A percentile compares a stretch with the other conserved stretches of the same genome.
Conservation (phyloP, 2,329 filamentous ascomycete species). For the Talaromyces piceae region DNA sequence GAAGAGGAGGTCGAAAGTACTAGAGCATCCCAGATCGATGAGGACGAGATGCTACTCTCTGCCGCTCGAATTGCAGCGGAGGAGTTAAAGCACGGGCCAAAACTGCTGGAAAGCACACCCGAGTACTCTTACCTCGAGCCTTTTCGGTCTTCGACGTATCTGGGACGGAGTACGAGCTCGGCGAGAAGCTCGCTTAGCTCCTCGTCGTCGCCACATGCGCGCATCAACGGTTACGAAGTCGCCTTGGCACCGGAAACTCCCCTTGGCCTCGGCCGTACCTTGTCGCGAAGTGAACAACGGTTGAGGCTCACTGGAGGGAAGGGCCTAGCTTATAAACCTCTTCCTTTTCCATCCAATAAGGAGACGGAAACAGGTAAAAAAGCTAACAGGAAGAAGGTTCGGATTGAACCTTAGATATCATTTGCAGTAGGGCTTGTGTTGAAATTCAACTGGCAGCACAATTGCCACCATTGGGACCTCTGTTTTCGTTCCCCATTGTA, state of each 20-base stretch:
- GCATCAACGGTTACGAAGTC: slow-evolving; percentile 34
- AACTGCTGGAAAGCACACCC: slow-evolving; percentile 21
- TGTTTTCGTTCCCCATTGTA: neutral
- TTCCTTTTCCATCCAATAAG: slow-evolving; percentile 23
- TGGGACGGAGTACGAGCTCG: slow-evolving; percentile 18
- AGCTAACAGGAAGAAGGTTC: slow-evolving; percentile 1
- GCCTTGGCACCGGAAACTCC: slow-evolving; percentile 32
- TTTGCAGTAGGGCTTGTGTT: neutral
- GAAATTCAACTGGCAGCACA: neutral
- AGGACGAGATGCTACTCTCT: slow-evolving; percentile 36
- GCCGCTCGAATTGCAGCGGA: slow-evolving; percentile 36
- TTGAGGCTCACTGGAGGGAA: slow-evolving; percentile 37
- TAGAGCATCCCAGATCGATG: slow-evolving; percentile 26
- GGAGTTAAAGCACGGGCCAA: slow-evolving; percentile 29
- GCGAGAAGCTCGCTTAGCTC: slow-evolving; percentile 18
- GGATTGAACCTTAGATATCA: neutral
- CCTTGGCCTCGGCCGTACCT: slow-evolving; percentile 29
- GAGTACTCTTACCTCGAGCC: slow-evolving; percentile 19
- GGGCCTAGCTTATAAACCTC: slow-evolving; percentile 36
- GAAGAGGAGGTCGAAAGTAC: slow-evolving; percentile 15
- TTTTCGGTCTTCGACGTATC: slow-evolving; percentile 20
- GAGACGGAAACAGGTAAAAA: slow-evolving; percentile 11
- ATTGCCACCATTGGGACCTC: neutral
- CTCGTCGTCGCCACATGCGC: slow-evolving; percentile 22
- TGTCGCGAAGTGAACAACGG: slow-evolving; percentile 38